These are phyloP conservation scores for Epichloe amarillans DNA, from an alignment of 2,329 filamentous ascomycete genomes.

Conservation along the genomic window DNA sequence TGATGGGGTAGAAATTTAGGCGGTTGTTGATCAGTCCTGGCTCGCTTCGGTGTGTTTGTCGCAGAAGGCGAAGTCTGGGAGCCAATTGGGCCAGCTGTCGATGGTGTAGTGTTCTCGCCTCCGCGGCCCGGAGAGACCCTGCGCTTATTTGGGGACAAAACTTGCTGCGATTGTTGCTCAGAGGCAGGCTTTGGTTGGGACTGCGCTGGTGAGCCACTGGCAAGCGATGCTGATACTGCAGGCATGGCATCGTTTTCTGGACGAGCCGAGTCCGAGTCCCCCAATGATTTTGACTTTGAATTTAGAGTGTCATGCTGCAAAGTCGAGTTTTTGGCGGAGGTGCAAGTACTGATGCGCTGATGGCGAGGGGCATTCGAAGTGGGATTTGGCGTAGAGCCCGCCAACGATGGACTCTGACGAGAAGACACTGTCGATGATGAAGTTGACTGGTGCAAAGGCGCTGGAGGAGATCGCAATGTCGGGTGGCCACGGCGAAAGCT, in stretches of 20 bases:
- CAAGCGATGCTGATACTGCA: neutral
- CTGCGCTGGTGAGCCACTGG: neutral
- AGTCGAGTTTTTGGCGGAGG: neutral
- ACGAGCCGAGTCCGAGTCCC: neutral
- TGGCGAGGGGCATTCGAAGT: slow-evolving; percentile 11
- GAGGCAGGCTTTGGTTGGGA: neutral
- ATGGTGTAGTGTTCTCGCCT: neutral
- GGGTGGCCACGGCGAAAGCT: slow-evolving; percentile 25
- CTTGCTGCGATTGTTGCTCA: neutral
- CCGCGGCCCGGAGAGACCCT: slow-evolving; percentile 13
- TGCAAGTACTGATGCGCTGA: slow-evolving; percentile 8
- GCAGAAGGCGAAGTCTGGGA: neutral
- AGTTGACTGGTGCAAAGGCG: slow-evolving; percentile 14
- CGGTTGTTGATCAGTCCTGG: slow-evolving; percentile 34
- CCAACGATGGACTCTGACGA: slow-evolving; percentile 7
- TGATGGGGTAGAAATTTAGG: slow-evolving; percentile 51
- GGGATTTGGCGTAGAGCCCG: slow-evolving; percentile 7
- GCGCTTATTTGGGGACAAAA: slow-evolving; percentile 21
- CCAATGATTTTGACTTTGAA: neutral
- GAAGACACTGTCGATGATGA: slow-evolving; percentile 6
- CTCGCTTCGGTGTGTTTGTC: slow-evolving; percentile 32
- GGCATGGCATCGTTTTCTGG: neutral
- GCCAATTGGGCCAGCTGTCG: neutral
- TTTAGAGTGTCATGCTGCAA: neutral
- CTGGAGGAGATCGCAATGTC: slow-evolving; percentile 12